A percentile compares a stretch with the other conserved stretches of the same genome.
Conservation (phyloP, 1,139 yeast species). For the Candida tunisiensis region DNA sequence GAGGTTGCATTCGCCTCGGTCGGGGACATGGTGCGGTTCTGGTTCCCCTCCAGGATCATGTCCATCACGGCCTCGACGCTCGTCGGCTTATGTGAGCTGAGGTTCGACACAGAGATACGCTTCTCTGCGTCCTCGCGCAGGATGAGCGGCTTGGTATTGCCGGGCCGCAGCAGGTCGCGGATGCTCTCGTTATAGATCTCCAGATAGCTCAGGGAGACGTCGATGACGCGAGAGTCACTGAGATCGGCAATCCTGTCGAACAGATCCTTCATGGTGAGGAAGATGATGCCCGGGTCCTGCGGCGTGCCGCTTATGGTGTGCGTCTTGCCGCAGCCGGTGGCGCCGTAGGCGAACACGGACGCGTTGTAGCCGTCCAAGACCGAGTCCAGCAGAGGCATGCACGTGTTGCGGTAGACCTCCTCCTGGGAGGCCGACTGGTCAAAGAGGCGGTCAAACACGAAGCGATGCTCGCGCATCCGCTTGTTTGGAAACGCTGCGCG, state of each 20-base stretch:
- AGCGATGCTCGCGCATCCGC: conserved; percentile 57
- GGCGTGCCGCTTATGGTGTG: conserved; percentile 74
- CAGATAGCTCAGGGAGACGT: conserved; percentile 53
- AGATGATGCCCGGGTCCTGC: conserved; percentile 64
- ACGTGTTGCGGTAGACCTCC: conserved; percentile 50
- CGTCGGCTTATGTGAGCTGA: conserved; percentile 46
- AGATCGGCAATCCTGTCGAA: conserved; percentile 41
- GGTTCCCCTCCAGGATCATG: conserved; percentile 53
- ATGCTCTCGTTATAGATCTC: conserved; percentile 88
- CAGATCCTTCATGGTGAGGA: conserved; percentile 61
- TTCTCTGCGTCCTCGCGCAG: conserved; percentile 59
- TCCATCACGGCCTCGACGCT: conserved; percentile 68
- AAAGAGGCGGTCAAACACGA: conserved; percentile 68
- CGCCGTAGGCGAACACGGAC: conserved; percentile 93
- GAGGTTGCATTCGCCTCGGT: conserved; percentile 86
- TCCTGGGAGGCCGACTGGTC: conserved; percentile 47
- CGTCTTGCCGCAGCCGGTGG: conserved; percentile 98
- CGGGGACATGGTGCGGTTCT: conserved; percentile 65
- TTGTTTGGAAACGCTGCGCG: conserved; percentile 20
- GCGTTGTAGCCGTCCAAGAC: conserved; percentile 77
- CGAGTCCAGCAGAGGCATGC: conserved; percentile 55
- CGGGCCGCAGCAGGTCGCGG: conserved; percentile 55
- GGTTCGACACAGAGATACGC: conserved; percentile 56
- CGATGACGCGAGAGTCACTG: conserved; percentile 38
- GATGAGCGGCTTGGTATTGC: conserved; percentile 21